A percentile compares a stretch with the other conserved stretches of the same genome.
phyloP scores from a whole-genome alignment of 371 early-diverging fungal genomes.

The Mortierella sp. region DNA sequence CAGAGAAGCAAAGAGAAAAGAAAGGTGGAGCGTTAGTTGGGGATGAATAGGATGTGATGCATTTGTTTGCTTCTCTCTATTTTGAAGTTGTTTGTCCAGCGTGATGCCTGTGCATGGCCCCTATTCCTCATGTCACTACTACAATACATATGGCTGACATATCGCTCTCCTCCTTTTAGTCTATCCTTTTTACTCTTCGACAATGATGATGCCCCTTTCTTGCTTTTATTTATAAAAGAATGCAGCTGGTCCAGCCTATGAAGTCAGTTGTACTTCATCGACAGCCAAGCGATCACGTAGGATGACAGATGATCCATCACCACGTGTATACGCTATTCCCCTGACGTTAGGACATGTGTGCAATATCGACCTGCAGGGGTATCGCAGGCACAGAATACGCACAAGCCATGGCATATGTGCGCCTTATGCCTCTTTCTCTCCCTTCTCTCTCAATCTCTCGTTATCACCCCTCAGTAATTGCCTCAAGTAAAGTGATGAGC shows the following conservation, averaged over 20 bases:
- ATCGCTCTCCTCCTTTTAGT: not conserved
- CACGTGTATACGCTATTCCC: not conserved
- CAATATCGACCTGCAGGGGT: no score
- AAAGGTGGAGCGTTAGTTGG: conserved; percentile 8
- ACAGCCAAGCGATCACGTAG: not conserved
- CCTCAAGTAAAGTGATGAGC: no score
- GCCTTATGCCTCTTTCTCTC: no score
- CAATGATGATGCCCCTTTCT: not conserved
- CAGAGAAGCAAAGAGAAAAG: not conserved
- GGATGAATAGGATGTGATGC: not conserved
- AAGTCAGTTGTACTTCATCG: conserved; percentile 4
- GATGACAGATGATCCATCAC: conserved; percentile 18
- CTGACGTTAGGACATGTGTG: no score
- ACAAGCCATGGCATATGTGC: no score
- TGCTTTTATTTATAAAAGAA: not conserved
- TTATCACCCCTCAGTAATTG: no score
- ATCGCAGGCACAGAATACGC: no score
- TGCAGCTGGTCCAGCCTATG: not conserved
- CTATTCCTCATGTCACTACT: conserved; percentile 7
- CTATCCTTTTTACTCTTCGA: no score
- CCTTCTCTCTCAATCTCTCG: no score
- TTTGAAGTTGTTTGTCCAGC: conserved; percentile 20
- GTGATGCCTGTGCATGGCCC: conserved; percentile 18
- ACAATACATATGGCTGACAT: not conserved
- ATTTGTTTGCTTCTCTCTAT: not conserved